These are phyloP conservation scores for Solanum gandarillasii DNA, from an alignment of 257 asterid genomes.

Conservation along the genomic window DNA sequence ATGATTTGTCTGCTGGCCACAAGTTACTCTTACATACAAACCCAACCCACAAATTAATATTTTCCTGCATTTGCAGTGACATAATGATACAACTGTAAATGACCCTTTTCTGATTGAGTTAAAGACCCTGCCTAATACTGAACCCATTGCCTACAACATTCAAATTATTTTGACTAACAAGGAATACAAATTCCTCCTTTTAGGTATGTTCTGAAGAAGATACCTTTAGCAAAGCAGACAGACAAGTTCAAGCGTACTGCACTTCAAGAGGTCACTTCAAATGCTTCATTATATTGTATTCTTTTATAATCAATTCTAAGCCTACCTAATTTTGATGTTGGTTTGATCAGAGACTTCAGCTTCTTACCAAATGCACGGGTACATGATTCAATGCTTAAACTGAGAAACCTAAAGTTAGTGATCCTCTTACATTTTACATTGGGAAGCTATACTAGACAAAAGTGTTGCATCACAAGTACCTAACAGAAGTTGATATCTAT, in stretches of 20 bases:
- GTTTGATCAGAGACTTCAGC: background rate
- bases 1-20: background rate
- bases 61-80: background rate
- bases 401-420: background rate
- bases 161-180: background rate
- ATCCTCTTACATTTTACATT: background rate
- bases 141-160: background rate
- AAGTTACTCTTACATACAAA: background rate
- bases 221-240: conserved; percentile 58
- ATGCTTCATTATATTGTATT: background rate
- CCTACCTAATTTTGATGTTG: background rate
- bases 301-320: background rate
- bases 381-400: background rate
- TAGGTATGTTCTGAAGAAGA: conserved; percentile 85
- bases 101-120: background rate
- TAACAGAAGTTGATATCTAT: background rate
- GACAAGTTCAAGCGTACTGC: conserved; percentile 73
- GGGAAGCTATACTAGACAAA: background rate
- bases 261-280: conserved; percentile 63
- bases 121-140: background rate
- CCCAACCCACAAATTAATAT: background rate
- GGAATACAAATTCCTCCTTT: background rate
- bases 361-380: background rate
- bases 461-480: background rate
- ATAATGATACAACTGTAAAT: background rate